Evolutionary conservation across 129 eudicot species (phyloP).

Genomic region (Centaurea solstitialis): DNA sequence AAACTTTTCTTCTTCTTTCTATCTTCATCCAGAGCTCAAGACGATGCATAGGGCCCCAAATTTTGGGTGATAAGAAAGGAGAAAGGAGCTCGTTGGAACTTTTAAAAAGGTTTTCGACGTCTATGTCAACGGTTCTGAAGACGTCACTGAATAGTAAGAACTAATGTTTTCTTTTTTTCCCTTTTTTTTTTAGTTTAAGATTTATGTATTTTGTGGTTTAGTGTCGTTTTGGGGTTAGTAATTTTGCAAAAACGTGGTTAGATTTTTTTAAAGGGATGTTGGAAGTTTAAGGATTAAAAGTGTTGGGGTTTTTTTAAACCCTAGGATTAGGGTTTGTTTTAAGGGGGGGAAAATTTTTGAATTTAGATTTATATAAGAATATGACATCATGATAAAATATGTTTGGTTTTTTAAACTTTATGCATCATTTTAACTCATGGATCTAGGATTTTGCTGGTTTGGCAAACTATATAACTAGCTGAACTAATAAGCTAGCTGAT

Average conservation of each 20-base stretch:
- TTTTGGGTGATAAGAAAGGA: conserved; percentile 98
- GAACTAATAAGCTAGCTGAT: too few species aligned
- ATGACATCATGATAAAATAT: not conserved
- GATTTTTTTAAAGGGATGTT: not conserved
- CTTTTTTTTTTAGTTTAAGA: not conserved
- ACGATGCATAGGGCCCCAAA: conserved; percentile 96
- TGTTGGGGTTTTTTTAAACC: conserved; percentile 21
- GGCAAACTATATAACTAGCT: too few species aligned
- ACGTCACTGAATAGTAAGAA: conserved; percentile 86
- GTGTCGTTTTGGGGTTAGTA: not conserved
- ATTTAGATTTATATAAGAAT: not conserved
- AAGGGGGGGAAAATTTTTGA: not conserved
- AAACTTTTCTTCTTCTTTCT: not conserved
- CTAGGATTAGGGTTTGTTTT: conserved; percentile 18
- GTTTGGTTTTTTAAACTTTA: too few species aligned
- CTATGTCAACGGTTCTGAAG: conserved; percentile 98
- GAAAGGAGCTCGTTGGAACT: conserved; percentile 97
- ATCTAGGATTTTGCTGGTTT: too few species aligned
- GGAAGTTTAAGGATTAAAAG: not conserved
- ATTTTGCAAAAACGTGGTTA: not conserved
- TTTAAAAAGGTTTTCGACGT: conserved; percentile 91
- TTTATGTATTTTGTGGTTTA: not conserved
- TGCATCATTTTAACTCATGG: not conserved
- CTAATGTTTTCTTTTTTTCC: not conserved
- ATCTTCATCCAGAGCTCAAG: conserved; percentile 73